Evolutionary conservation across 768 basidiomycete genomes (phyloP), one percentile per base, ranked within the genome.

Genomic region (Leccinum imitatum): DNA sequence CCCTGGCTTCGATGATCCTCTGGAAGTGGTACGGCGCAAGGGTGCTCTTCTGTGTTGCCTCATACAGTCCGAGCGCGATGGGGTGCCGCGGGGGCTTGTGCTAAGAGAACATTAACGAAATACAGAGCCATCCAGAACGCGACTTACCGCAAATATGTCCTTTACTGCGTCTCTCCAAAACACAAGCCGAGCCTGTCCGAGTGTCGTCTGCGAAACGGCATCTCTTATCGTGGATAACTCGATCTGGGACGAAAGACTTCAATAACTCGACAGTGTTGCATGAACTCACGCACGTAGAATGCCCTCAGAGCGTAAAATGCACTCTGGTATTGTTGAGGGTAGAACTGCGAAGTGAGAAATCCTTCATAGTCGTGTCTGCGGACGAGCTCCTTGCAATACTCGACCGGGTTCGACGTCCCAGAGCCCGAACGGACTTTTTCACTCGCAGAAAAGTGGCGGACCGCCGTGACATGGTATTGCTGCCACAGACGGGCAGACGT

Each of bases 91-190:
- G 90, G 17, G 91, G 90, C 71, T 78, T 87, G 69, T 83, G 82
- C 91, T 93, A 76, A 60, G 58, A 61, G 60, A 56, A 53, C 51
- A 62, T 71, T 51, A 58, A 50, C 61, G 48, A 66, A 53, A 63
- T 59, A 17, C n/a, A 50, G 17, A 44, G 19, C 9, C 53, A 33
- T 41, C 50, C 14, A 17, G 15, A 33, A 56, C 80, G 71, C 67
- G 50, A 69, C 73, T 59, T 53, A 89, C 92, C 69, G 87, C 82
- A 66, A 77, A 77, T 21, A 92, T 83, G 51, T 76, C 81, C 66
- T 86, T 89, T 27, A 93, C 68, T 13, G 89, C 86, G 68, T 95
- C 91, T 65, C 85, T 83, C 92, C 92, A 95, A 71, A 93, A 94
- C 70, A 93, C 87, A 78, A 92, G 83, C 63, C 90, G 81, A 82